These are phyloP conservation scores for Azolla pinnata DNA, from an alignment of 75 land plant species.

Conservation along the genomic window DNA sequence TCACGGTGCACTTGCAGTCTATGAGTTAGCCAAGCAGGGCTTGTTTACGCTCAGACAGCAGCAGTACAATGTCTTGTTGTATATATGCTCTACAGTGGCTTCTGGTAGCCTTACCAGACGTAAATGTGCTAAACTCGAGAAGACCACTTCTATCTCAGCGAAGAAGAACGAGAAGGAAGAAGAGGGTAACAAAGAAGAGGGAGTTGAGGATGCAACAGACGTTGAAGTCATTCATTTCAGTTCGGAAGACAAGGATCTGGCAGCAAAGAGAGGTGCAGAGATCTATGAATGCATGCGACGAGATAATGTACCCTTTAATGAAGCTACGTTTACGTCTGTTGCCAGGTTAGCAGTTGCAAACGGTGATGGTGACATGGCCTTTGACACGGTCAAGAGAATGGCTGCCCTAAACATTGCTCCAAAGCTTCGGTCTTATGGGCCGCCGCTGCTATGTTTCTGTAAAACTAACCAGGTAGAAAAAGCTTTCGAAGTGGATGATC, in stretches of 20 bases:
- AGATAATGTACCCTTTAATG: slow-evolving; percentile 40
- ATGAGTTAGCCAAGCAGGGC: slow-evolving; percentile 39
- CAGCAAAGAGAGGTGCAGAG: slow-evolving; percentile 46
- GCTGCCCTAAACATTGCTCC: slow-evolving; percentile 34
- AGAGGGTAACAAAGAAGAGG: background rate
- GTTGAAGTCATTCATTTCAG: slow-evolving; percentile 14
- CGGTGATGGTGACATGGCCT: slow-evolving; percentile 58
- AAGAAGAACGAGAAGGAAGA: background rate
- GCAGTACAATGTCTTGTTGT: slow-evolving; percentile 72
- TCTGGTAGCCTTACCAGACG: slow-evolving; percentile 38
- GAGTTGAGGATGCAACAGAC: background rate
- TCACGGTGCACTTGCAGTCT: slow-evolving; percentile 52
- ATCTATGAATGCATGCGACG: slow-evolving; percentile 46
- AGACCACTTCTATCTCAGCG: too few species aligned
- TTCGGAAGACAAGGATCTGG: slow-evolving; percentile 25
- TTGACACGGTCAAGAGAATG: slow-evolving; percentile 58
- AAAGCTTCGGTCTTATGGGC: slow-evolving; percentile 62
- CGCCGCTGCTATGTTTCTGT: slow-evolving; percentile 66
- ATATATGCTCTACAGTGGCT: slow-evolving; percentile 57
- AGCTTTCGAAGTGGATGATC: slow-evolving; percentile 72
- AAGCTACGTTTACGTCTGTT: slow-evolving; percentile 72
- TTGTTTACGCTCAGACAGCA: slow-evolving; percentile 34
- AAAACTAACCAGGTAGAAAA: slow-evolving; percentile 39
- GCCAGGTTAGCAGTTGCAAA: slow-evolving; percentile 74
- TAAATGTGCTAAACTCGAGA: slow-evolving; percentile 27